Conservation (phyloP, 495 filamentous ascomycete species). For the Aspergillus wentii region DNA sequence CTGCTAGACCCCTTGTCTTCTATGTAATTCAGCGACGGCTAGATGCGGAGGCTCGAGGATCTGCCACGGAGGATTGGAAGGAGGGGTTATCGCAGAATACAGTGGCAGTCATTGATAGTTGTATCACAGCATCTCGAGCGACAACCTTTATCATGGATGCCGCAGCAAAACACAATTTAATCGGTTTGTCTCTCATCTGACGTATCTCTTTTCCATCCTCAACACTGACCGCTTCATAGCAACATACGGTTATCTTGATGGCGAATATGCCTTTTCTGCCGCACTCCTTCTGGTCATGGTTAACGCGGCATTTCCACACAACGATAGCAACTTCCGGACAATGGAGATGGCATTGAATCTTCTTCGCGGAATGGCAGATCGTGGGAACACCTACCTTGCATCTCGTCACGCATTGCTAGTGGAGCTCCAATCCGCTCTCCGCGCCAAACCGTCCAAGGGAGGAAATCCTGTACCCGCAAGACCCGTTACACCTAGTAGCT, state of each 20-base stretch:
- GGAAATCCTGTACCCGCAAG: not conserved
- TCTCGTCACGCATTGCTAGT: constrained; percentile 38
- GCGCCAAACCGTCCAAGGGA: constrained; percentile 8
- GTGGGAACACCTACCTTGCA: constrained; percentile 40
- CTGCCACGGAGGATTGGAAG: constrained; percentile 33
- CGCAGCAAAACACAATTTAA: constrained; percentile 36
- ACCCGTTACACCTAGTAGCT: constrained; percentile 14
- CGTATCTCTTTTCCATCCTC: too few species aligned
- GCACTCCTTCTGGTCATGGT: constrained; percentile 47
- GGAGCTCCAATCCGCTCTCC: constrained; percentile 26
- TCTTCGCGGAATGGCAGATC: constrained; percentile 41
- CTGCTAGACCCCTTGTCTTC: constrained; percentile 42
- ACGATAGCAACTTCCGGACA: constrained; percentile 27
- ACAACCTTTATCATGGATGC: constrained; percentile 44
- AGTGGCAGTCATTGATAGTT: constrained; percentile 42
- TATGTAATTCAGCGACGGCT: constrained; percentile 44
- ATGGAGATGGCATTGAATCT: constrained; percentile 41
- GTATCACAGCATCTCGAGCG: constrained; percentile 40
- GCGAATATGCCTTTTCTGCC: constrained; percentile 45
- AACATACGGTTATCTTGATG: constrained; percentile 48
- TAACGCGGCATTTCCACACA: constrained; percentile 40
- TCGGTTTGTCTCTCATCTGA: constrained; percentile 29
- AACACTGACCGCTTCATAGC: constrained; percentile 16
- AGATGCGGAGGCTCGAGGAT: constrained; percentile 17
- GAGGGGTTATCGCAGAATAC: constrained; percentile 35